These are phyloP conservation scores for Phaeosphaeria sp. DNA, from an alignment of 2,329 filamentous ascomycete species.

Conservation along the genomic window DNA sequence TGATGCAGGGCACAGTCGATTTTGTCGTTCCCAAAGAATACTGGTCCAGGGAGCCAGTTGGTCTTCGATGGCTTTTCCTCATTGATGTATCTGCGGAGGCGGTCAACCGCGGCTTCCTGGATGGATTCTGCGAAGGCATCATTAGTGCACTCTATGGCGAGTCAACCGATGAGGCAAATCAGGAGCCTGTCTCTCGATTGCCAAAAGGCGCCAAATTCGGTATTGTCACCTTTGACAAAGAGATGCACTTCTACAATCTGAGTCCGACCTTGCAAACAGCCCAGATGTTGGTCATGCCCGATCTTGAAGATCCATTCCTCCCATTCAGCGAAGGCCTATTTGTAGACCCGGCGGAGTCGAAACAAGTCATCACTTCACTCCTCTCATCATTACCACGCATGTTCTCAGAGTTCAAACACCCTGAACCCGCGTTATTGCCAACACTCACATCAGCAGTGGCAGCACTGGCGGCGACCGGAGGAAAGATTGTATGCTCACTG, in stretches of 20 bases:
- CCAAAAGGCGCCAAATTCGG: constrained; percentile 86
- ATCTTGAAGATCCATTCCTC: constrained; percentile 95
- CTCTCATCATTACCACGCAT: constrained; percentile 81
- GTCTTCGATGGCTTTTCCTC: constrained; percentile 85
- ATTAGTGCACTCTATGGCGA: constrained; percentile 81
- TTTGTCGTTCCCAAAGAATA: constrained; percentile 98
- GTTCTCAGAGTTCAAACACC: constrained; percentile 87
- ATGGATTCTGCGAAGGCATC: constrained; percentile 90
- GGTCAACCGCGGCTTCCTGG: constrained; percentile 86
- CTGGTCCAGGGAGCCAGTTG: constrained; percentile 93
- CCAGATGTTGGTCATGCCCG: constrained; percentile 98
- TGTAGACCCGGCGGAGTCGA: constrained; percentile 91
- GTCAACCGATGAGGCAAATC: constrained; percentile 53
- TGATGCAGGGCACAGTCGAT: constrained; percentile 91
- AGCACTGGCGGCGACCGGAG: constrained; percentile 85
- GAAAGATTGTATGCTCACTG: constrained; percentile 88
- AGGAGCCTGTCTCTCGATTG: constrained; percentile 62
- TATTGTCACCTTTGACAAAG: constrained; percentile 94
- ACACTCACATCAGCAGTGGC: constrained; percentile 82
- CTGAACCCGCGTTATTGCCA: constrained; percentile 86
- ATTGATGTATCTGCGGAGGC: constrained; percentile 94
- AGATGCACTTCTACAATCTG: constrained; percentile 98
- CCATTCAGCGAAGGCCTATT: constrained; percentile 91
- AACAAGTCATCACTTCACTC: constrained; percentile 85
- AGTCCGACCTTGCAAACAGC: constrained; percentile 80